Conservation (phyloP, 2,329 filamentous ascomycete species). For the Grosmannia clavigera region DNA sequence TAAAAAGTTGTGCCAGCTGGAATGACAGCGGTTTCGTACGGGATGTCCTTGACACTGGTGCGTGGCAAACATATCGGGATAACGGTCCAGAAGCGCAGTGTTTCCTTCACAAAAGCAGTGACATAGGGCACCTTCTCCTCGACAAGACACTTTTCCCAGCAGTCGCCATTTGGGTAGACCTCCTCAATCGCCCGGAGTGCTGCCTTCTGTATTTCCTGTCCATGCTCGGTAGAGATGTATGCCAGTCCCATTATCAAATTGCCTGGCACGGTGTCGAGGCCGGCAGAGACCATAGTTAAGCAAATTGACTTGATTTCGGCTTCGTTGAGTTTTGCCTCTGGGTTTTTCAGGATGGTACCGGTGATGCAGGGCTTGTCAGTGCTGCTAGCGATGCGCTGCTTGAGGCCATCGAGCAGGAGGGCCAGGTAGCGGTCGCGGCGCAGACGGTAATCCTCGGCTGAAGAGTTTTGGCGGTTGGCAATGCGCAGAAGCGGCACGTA, state of each 20-base stretch:
- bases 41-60: slow-evolving; percentile 58
- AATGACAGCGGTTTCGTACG: slow-evolving; percentile 52
- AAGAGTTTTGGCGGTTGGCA: slow-evolving; percentile 43
- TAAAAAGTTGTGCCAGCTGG: slow-evolving; percentile 70
- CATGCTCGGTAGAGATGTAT: slow-evolving; percentile 52
- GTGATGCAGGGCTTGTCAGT: slow-evolving; percentile 17
- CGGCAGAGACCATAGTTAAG: slow-evolving; percentile 62
- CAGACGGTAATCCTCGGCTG: slow-evolving; percentile 52
- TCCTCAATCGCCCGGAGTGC: slow-evolving; percentile 58
- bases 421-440: slow-evolving; percentile 38
- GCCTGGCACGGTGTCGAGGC: slow-evolving; percentile 67
- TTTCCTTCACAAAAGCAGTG: slow-evolving; percentile 66
- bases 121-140: slow-evolving; percentile 70
- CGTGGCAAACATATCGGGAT: slow-evolving; percentile 69
- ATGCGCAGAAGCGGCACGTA: slow-evolving; percentile 38
- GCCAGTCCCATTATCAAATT: slow-evolving; percentile 73
- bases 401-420: slow-evolving; percentile 46
- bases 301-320: slow-evolving; percentile 63
- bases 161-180: slow-evolving; percentile 59
- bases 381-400: slow-evolving; percentile 15
- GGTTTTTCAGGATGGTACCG: slow-evolving; percentile 14
- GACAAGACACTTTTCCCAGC: slow-evolving; percentile 58
- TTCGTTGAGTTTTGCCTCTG: slow-evolving; percentile 12
- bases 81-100: slow-evolving; percentile 65
- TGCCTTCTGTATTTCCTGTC: slow-evolving; percentile 56